Conservation (phyloP, 2,329 filamentous ascomycete species). For the Aspergillus sp. region DNA sequence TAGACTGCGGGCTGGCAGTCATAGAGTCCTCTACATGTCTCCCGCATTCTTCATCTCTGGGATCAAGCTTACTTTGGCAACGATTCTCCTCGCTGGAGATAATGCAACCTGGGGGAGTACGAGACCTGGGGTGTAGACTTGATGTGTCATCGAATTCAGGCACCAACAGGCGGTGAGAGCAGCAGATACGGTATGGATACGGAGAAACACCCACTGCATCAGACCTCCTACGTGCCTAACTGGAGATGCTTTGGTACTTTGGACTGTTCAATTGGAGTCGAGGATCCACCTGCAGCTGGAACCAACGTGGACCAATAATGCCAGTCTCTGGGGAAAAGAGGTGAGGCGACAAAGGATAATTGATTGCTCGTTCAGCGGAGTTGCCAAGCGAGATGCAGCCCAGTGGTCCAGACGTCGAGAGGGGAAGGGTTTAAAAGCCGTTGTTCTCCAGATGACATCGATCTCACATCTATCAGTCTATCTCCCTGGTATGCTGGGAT, state of each 20-base stretch:
- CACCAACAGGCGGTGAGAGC: slow-evolving; percentile 9
- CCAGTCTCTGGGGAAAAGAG: neutral
- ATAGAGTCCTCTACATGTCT: no score
- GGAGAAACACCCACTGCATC: no score
- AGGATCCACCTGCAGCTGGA: slow-evolving; percentile 10
- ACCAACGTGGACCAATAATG: slow-evolving; percentile 25
- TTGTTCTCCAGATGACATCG: neutral
- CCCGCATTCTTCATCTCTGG: no score
- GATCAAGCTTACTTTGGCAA: no score
- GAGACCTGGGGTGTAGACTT: no score
- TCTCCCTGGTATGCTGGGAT: neutral
- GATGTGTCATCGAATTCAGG: no score
- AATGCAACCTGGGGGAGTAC: no score
- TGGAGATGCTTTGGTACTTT: neutral
- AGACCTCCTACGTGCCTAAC: no score
- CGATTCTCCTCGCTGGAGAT: no score
- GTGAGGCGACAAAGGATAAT: slow-evolving; percentile 8
- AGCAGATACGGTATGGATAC: slow-evolving; percentile 1
- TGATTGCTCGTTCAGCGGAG: neutral
- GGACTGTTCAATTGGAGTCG: no score
- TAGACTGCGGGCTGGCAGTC: no score
- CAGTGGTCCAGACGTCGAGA: neutral
- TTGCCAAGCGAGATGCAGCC: neutral
- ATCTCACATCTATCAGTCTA: neutral
- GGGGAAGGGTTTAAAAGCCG: neutral